These are phyloP conservation scores for Cladosporium sp. DNA, from an alignment of 2,329 filamentous ascomycete genomes.

Conservation along the genomic window DNA sequence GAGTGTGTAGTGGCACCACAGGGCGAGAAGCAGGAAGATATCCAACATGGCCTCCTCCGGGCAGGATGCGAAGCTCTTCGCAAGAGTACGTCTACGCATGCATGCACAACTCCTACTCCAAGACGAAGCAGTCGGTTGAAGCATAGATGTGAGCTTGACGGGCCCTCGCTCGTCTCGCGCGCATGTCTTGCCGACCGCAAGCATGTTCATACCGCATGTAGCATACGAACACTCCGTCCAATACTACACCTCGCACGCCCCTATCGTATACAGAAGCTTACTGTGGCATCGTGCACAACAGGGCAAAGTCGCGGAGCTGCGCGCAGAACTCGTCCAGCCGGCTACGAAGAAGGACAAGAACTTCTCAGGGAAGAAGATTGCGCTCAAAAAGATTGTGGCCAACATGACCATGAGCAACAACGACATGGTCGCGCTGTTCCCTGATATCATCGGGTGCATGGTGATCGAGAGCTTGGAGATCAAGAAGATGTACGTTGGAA, in stretches of 20 bases:
- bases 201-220: conserved; percentile 42
- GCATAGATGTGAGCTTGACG: conserved; percentile 10
- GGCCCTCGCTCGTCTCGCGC: neutral
- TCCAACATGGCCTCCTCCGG: conserved; percentile 64
- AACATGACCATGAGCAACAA: conserved; percentile 99
- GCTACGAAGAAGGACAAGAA: conserved; percentile 99
- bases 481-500: conserved; percentile 88
- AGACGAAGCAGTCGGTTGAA: neutral
- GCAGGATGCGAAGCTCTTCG: conserved; percentile 99
- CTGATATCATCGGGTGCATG: conserved; percentile 95
- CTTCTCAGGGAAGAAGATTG: conserved; percentile 90
- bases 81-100: conserved; percentile 69
- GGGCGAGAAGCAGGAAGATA: conserved; percentile 9
- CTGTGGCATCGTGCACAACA: conserved; percentile 54
- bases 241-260: conserved; percentile 36
- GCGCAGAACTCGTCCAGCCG: conserved; percentile 68
- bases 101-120: neutral
- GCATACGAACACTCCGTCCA: conserved; percentile 27
- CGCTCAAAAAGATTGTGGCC: conserved; percentile 98
- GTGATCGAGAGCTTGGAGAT: conserved; percentile 91
- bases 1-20: conserved; percentile 18
- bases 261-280: conserved; percentile 44
- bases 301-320: conserved; percentile 98
- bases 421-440: conserved; percentile 96
- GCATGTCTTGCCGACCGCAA: neutral